Base-by-base conservation (phyloP, 352 stramenopile species). In the Pythium phragmitis region DNA sequence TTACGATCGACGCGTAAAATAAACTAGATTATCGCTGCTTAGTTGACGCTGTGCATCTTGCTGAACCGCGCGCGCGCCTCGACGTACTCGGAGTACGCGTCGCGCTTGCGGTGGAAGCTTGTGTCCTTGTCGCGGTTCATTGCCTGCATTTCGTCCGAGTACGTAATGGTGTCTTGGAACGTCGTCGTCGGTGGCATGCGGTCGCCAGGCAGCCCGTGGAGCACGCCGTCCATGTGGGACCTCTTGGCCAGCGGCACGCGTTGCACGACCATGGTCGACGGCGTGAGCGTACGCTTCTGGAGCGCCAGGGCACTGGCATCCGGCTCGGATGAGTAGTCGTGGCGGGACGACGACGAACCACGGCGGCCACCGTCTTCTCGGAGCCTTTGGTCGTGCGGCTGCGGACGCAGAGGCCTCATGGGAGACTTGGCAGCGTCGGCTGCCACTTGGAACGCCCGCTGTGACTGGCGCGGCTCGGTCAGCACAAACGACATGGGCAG, bases 21-120 rank as follows among this genome's bases (percentile, higher is more conserved):
- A 14, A 16, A 41, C 13, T 19, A 7, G 46, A 39, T 47, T 19
- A 39, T 21, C 43, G 50, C 21, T 4, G 26, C 16, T 63, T 74
- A 95, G 21, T 80, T 94, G 19, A 95, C 87, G 54, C 85, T 93
- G 69, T 95, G 87, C 85, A 95, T 93, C 68, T 95, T 95, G 65
- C 85, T 94, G 72, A 95, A 95, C 17, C 87, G 81, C 30, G 85
- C 87, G 47, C 85, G 79, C n/a, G 87, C 87, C 63, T 95, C 87
- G 53, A 95, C 85, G 57, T 95, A 95, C 54, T 94, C 87, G 8
- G 87, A 95, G 76, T 95, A 92, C 41, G 82, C 73, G 59, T 95
- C 87, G 45, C 85, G 85, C 67, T 95, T 95, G 52, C 87, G 85
- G 62, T 89, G 82, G 60, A 86, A 80, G 26, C 71, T 77, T 43